A percentile compares a stretch with the other conserved stretches of the same genome.
Evolutionary conservation across 352 stramenopile species (phyloP).

Genomic region (Peronospora belbahrii): DNA sequence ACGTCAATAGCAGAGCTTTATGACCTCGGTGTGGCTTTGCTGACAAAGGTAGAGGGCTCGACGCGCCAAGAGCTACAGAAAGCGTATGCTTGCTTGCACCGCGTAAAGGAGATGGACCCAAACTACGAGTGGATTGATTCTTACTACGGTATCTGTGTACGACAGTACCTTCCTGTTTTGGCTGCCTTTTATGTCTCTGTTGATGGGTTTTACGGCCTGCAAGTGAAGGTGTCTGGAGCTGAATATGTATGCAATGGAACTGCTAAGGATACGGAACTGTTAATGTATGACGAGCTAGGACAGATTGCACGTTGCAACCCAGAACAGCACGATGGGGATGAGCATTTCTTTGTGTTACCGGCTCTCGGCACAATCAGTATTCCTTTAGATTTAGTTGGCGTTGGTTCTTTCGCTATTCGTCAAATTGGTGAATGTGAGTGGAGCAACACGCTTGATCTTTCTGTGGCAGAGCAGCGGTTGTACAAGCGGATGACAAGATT

Average conservation of each 20-base stretch:
- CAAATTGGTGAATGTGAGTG: constrained; percentile 80
- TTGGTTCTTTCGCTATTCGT: constrained; percentile 70
- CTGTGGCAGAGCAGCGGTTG: constrained; percentile 61
- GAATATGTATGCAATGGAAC: constrained; percentile 77
- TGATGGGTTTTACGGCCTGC: constrained; percentile 66
- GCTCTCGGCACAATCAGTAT: constrained; percentile 53
- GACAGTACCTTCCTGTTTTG: constrained; percentile 60
- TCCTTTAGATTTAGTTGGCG: constrained; percentile 65
- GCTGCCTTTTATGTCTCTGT: constrained; percentile 61
- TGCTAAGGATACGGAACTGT: constrained; percentile 57
- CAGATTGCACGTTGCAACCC: constrained; percentile 52
- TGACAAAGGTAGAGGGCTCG: constrained; percentile 60
- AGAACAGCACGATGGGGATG: constrained; percentile 30
- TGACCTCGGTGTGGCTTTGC: constrained; percentile 47
- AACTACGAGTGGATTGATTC: constrained; percentile 83
- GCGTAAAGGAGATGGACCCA: constrained; percentile 58
- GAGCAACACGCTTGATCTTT: constrained; percentile 70
- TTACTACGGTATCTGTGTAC: constrained; percentile 63
- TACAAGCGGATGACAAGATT: constrained; percentile 70
- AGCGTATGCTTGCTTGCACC: constrained; percentile 66
- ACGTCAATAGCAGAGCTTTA: constrained; percentile 61
- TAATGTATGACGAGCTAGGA: constrained; percentile 53
- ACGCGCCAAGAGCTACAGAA: constrained; percentile 50
- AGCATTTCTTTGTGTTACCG: constrained; percentile 52
- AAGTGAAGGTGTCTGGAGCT: constrained; percentile 68